Percentiles rank a stretch among this genome's conserved stretches.
These are phyloP conservation scores for Colletotrichum cereale DNA, from an alignment of 2,329 filamentous ascomycete genomes.

Conservation along the genomic window DNA sequence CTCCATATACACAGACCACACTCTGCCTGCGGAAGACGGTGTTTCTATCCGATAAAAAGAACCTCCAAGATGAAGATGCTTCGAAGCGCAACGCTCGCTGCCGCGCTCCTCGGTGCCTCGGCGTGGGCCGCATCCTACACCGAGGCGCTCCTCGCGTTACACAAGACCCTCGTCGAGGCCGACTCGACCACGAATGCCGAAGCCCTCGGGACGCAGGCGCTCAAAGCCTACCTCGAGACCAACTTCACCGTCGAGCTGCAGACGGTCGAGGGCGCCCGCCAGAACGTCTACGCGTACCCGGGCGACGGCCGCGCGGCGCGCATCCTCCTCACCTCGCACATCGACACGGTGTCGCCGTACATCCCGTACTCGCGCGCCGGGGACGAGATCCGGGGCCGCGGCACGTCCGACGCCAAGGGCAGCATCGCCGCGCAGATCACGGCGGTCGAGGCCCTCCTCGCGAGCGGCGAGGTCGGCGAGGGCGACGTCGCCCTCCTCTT, in stretches of 20 bases:
- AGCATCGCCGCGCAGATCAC: constrained; percentile 80
- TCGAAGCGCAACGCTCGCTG: neutral
- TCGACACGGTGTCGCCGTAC: constrained; percentile 82
- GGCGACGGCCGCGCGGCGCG: constrained; percentile 63
- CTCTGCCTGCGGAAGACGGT: accelerated
- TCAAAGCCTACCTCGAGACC: constrained; percentile 73
- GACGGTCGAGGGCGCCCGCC: constrained; percentile 58
- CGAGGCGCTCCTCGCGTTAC: constrained; percentile 74
- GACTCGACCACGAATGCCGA: constrained; percentile 80
- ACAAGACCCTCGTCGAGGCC: constrained; percentile 79
- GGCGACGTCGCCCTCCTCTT: constrained; percentile 72
- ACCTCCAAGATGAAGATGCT: neutral
- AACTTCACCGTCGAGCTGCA: constrained; percentile 58
- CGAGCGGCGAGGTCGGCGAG: constrained; percentile 52
- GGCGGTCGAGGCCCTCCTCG: constrained; percentile 70
- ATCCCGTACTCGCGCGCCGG: constrained; percentile 74
- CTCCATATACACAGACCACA: neutral
- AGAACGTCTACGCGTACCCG: constrained; percentile 82
- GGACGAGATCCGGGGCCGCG: constrained; percentile 75
- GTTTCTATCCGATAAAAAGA: neutral
- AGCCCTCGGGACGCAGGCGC: constrained; percentile 73
- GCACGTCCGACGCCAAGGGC: constrained; percentile 79
- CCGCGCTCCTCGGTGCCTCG: neutral
- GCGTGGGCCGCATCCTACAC: constrained; percentile 54
- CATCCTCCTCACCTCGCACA: constrained; percentile 81